Conservation (phyloP, 345 rosid genomes). For the Eucalyptus sp. region DNA sequence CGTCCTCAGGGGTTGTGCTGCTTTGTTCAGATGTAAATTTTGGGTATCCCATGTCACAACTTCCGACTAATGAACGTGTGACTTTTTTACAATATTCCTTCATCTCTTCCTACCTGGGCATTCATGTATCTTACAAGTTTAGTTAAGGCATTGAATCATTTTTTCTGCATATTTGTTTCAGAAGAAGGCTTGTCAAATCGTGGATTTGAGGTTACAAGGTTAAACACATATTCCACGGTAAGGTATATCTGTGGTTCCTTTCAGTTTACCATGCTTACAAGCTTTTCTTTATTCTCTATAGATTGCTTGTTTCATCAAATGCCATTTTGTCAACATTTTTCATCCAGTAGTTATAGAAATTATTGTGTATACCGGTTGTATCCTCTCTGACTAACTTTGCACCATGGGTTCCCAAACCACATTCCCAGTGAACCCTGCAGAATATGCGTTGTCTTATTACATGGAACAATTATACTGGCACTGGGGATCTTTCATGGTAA, state of each 20-base stretch:
- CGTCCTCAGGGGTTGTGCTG: not conserved
- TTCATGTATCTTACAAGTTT: not conserved
- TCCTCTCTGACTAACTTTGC: not conserved
- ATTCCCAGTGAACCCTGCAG: not conserved
- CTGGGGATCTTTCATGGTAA: not conserved
- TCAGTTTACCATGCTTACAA: not conserved
- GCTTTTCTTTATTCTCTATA: not conserved
- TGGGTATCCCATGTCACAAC: not conserved
- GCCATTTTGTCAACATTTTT: not conserved
- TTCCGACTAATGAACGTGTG: not conserved
- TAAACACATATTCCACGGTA: constrained; percentile 92
- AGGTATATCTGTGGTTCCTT: constrained; percentile 10
- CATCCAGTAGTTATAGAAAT: not conserved
- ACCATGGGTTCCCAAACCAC: not conserved
- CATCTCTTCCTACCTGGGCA: not conserved
- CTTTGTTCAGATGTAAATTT: not conserved
- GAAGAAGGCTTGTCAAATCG: constrained; percentile 77
- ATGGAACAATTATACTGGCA: not conserved
- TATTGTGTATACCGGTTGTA: not conserved
- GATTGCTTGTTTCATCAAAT: not conserved
- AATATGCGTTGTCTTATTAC: not conserved
- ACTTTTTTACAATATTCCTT: not conserved
- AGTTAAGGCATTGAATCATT: not conserved
- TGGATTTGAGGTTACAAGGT: constrained; percentile 85
- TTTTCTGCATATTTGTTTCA: constrained; percentile 21